Conservation (phyloP, 2,329 filamentous ascomycete genomes). For the Xylaria sp. region DNA sequence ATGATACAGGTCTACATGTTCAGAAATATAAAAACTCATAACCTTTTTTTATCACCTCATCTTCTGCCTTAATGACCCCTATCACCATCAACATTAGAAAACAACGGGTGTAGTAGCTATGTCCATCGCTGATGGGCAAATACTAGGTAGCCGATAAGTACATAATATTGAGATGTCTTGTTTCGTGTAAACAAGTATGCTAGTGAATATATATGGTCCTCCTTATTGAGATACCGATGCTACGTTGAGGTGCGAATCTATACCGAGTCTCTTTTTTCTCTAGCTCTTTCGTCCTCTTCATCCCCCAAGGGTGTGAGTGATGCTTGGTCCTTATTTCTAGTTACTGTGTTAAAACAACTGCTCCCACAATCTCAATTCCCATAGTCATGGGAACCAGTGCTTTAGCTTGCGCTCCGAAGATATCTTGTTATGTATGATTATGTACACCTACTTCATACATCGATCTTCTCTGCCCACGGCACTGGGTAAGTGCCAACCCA, state of each 20-base stretch:
- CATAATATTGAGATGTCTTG: neutral
- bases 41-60: no score
- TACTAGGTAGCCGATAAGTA: no score
- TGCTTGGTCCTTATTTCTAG: neutral
- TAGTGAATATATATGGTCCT: slow-evolving; percentile 16
- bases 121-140: no score
- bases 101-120: no score
- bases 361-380: neutral
- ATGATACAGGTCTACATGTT: no score
- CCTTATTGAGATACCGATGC: slow-evolving; percentile 36
- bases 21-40: no score
- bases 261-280: slow-evolving; percentile 7
- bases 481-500: slow-evolving; percentile 80
- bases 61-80: no score
- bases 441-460: slow-evolving; percentile 40
- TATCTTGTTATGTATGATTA: slow-evolving; percentile 8
- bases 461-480: slow-evolving; percentile 66
- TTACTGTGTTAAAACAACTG: neutral
- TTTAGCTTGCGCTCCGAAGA: neutral
- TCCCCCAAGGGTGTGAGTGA: neutral
- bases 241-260: slow-evolving; percentile 37
- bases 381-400: neutral
- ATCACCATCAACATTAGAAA: no score
- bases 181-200: slow-evolving; percentile 2
- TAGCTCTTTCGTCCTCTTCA: neutral